Evolutionary conservation across 2,329 filamentous ascomycete genomes (phyloP), one percentile per base, ranked within the genome.

Genomic region (Phialophora macrospora): DNA sequence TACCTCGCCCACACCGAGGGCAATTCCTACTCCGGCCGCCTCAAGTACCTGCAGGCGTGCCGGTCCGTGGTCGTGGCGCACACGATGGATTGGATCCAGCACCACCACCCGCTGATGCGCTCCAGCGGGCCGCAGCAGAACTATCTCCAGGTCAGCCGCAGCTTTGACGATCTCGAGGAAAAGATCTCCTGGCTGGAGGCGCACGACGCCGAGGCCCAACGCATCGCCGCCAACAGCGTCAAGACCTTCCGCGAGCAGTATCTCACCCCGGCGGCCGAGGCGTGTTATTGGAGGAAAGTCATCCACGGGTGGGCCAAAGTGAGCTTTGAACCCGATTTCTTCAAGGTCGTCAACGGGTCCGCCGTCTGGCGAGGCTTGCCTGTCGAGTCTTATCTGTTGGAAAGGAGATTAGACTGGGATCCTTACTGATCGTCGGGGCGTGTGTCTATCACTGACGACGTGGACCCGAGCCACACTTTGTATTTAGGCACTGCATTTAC

Each of bases 161-260:
- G 85, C 71, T 90, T 87, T 74, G 84, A 83, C 46, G 86, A 90
- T 68, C 77, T 87, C 63, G 75, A 77, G 12, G 68, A 72, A 7
- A 81, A 79, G 63, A 77, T 83, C 48, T 66, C 79, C 20, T 78
- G 77, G 61, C 73, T 84, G 4, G 74, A 82, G 54, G 74, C 77
- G 58, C 74, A 84, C 64, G 78, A 78, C 0, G 69, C 75, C 4
- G 72, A 77, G 4, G 82, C 83, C n/a, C 76, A 82, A 71, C 73
- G 73, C 38, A 84, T 87, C 60, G 84, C 84, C 14, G 74, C 80
- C 30, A 84, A 85, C 69, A 78, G 77, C 2, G 77, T 81, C 5
- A 72, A 72, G 49, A 80, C 78, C 17, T 85, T 85, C 70, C 78
- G 83, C 2, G 82, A 85, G 69, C 75, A 81, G 2, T 85, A 85